Base-by-base conservation (phyloP, 768 basidiomycete species). In the Xerocomus potaroensis region DNA sequence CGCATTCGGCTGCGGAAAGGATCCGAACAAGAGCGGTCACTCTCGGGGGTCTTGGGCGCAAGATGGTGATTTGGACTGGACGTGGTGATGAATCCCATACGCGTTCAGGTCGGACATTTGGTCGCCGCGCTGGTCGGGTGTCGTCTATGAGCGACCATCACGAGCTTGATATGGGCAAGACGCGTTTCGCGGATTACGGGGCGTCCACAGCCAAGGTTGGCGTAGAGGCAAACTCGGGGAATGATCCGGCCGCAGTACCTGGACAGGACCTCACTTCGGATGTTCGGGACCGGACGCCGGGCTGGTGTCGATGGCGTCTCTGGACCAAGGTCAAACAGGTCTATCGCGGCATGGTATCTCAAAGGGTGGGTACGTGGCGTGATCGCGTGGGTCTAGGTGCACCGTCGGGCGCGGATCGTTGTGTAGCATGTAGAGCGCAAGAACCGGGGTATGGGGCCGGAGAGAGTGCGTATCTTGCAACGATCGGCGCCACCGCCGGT, bases 221-320 rank as follows among this genome's bases (percentile, higher is more conserved):
- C 14, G 5, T 11, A 19, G 46, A 36, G 5, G 21, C 36, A 48
- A 15, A 37, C 1, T 7, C 8, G 16, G 37, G 3, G n/a, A 30
- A 47, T 48, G 58, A 50, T 59, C 62, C 59, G 53, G 32, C 54
- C 54, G 51, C 10, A 14, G 37, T 41, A 32, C n/a, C 22, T 51
- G 46, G 41, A 21, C 42, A 9, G 22, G 22, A 10, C 14, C 54
- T 19, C 7, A 15, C 18, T 23, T 16, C 47, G 29, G 30, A 38
- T 22, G 12, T 15, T 15, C 35, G 31, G 19, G 34, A 16, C 31
- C 27, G 44, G 19, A 16, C 5, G 6, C 45, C 30, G 43, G 18
- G 34, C 37, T 37, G 15, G 15, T 15, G n/a, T 41, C 31, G 19
- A 16, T 19, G 29, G 6, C 12, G 33, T 18, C 11, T 16, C 10